Conservation (phyloP, 2,329 filamentous ascomycete genomes). For the Venturia pyrina region DNA sequence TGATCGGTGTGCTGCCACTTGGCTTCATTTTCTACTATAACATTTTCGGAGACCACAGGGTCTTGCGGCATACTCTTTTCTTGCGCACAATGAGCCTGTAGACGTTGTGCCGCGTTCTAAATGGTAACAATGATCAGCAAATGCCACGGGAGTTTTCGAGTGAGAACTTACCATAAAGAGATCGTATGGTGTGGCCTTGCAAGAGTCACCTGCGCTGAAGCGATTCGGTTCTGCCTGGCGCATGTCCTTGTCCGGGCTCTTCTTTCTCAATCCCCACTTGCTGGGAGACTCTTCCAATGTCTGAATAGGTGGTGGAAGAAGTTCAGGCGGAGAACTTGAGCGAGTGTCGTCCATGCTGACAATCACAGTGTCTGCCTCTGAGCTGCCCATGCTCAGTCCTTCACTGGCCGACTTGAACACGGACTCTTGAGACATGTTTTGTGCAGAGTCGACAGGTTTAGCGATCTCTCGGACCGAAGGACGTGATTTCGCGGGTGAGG, state of each 20-base stretch:
- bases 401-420: not conserved
- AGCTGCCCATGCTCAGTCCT: not conserved
- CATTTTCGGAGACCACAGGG: not conserved
- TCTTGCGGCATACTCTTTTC: not conserved
- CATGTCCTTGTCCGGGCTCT: not conserved
- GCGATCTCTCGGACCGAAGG: not conserved
- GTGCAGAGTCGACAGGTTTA: not conserved
- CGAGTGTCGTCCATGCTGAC: not conserved
- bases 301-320: constrained; percentile 6
- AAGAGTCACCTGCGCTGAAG: not conserved
- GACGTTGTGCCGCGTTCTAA: not conserved
- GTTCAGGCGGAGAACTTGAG: constrained; percentile 6
- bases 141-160: too few relatives aligned
- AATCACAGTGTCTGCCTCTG: not conserved
- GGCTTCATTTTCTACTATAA: constrained; percentile 2
- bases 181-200: not conserved
- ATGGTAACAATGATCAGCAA: not conserved
- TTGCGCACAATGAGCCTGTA: constrained; percentile 1
- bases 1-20: constrained; percentile 11
- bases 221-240: not conserved
- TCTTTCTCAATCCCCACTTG: constrained; percentile 7
- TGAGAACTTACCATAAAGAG: not conserved
- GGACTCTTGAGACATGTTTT: constrained; percentile 5
- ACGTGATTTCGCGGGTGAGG: not conserved
- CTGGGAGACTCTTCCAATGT: constrained; percentile 2